A percentile compares a stretch with the other conserved stretches of the same genome.
Evolutionary conservation across 768 basidiomycete species (phyloP).

Genomic region (Artomyces pyxidatus): DNA sequence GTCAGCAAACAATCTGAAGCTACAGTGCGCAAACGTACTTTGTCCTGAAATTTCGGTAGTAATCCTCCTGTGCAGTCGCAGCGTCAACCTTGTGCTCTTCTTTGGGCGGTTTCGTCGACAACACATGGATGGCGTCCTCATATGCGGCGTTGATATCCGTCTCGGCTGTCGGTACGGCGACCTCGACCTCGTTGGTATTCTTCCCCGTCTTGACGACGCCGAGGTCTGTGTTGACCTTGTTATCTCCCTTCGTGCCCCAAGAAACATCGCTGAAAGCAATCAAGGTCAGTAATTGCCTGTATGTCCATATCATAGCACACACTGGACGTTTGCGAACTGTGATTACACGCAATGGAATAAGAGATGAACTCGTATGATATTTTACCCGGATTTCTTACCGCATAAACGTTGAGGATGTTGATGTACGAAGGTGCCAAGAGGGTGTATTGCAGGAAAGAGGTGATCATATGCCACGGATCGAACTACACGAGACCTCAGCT

Average conservation of each 20-base stretch:
- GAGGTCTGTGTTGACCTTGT: slow-evolving; percentile 76
- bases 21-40: slow-evolving; percentile 39
- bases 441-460: slow-evolving; percentile 88
- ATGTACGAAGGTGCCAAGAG: slow-evolving; percentile 94
- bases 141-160: slow-evolving; percentile 87
- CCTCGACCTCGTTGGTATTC: slow-evolving; percentile 80
- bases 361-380: not conserved
- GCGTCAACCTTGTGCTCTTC: slow-evolving; percentile 53
- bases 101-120: slow-evolving; percentile 73
- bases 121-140: slow-evolving; percentile 81
- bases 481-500: slow-evolving; percentile 40
- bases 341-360: not conserved
- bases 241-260: slow-evolving; percentile 95
- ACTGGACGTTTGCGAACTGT: slow-evolving; percentile 79
- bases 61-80: slow-evolving; percentile 70
- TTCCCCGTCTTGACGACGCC: slow-evolving; percentile 66
- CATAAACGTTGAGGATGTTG: slow-evolving; percentile 87
- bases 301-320: slow-evolving; percentile 11
- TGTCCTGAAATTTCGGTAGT: slow-evolving; percentile 83
- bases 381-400: slow-evolving; percentile 32
- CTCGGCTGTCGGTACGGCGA: slow-evolving; percentile 76
- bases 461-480: slow-evolving; percentile 98
- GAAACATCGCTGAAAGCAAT: slow-evolving; percentile 58
- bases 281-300: not conserved
- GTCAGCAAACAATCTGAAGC: not conserved